phyloP scores from a whole-genome alignment of 768 basidiomycete species.

The Podaxis rugospora region DNA sequence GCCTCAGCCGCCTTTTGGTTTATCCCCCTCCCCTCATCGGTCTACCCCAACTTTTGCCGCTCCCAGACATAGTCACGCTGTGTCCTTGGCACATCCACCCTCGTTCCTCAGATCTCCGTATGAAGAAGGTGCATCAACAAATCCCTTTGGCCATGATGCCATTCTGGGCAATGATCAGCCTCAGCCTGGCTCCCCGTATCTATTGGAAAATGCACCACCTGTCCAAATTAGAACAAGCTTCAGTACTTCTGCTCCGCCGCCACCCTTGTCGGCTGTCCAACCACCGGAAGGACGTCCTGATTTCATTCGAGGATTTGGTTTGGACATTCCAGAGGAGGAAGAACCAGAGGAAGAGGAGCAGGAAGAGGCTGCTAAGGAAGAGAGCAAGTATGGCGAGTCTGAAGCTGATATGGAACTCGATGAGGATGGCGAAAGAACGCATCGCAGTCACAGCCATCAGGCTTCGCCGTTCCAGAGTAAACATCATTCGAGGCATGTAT shows the following conservation, averaged over 20 bases:
- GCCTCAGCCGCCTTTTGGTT: slow-evolving; percentile 48
- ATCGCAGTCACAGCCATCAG: slow-evolving; percentile 30
- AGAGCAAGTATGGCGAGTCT: slow-evolving; percentile 40
- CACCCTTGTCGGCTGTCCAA: slow-evolving; percentile 34
- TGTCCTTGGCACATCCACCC: slow-evolving; percentile 66
- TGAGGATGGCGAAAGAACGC: slow-evolving; percentile 25
- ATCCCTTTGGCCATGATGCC: slow-evolving; percentile 64
- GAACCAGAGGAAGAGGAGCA: slow-evolving; percentile 46
- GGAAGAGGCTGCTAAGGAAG: slow-evolving; percentile 25
- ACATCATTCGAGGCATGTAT: slow-evolving; percentile 66
- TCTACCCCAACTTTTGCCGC: slow-evolving; percentile 29
- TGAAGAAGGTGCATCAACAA: slow-evolving; percentile 35
- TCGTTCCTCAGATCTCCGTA: slow-evolving; percentile 34
- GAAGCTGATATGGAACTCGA: slow-evolving; percentile 32
- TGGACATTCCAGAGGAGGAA: slow-evolving; percentile 75
- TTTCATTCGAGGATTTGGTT: slow-evolving; percentile 74
- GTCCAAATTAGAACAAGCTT: neutral
- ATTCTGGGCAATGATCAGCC: slow-evolving; percentile 38
- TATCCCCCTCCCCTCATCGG: slow-evolving; percentile 48
- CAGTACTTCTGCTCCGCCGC: slow-evolving; percentile 9
- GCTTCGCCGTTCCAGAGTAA: slow-evolving; percentile 43
- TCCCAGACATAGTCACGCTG: slow-evolving; percentile 56
- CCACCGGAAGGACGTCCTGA: slow-evolving; percentile 59
- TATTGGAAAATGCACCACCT: slow-evolving; percentile 7
- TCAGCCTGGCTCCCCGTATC: slow-evolving; percentile 18